Evolutionary conservation across 139 green algal species (phyloP), one percentile per base, ranked within the genome.

Genomic region (Haematococcus sp.): DNA sequence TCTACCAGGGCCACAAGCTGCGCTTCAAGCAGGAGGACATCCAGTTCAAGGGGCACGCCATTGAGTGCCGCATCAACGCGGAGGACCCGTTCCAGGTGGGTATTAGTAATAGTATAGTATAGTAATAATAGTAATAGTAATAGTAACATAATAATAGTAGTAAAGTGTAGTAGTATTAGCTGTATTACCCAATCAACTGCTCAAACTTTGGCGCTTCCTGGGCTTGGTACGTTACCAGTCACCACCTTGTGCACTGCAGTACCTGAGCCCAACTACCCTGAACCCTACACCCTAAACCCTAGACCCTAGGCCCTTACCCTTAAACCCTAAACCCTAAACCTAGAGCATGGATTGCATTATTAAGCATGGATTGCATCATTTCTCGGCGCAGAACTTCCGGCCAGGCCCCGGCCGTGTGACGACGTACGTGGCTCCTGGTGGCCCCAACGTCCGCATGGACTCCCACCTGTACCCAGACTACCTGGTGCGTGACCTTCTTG

Each of bases 401-500:
- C 82, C 78, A 25, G 80, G 81, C 13, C 85, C 87, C 40, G 92
- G 94, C 28, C 87, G 93, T 31, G 88, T 98, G 23, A 88, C 86
- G 27, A 91, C 84, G 1, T 98, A 98, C 88, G 88, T 98, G 59
- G 82, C 94, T 0, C 92, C 94, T 22, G 94, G 94, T 17, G 86
- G 93, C 40, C 94, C 94, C 43, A 82, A 97, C 76, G 92, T 97
- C 54, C 90, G 94, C 83, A 98, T 98, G 94, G 94, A 98, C 89
- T 90, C 73, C 51, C 94, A 98, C 88, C 74, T 98, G 40, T 98
- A 98, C 84, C 84, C 90, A 35, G 93, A 95, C 82, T 98, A 98
- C 89, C 78, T 93, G 61, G 86, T 59, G 13, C 22, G 27, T 15
- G 33, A 32, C 7, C 40, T 49, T 49, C 7, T 19, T 49, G 40